Conservation (phyloP, 352 stramenopile species). For the Pythium sukuiense region DNA sequence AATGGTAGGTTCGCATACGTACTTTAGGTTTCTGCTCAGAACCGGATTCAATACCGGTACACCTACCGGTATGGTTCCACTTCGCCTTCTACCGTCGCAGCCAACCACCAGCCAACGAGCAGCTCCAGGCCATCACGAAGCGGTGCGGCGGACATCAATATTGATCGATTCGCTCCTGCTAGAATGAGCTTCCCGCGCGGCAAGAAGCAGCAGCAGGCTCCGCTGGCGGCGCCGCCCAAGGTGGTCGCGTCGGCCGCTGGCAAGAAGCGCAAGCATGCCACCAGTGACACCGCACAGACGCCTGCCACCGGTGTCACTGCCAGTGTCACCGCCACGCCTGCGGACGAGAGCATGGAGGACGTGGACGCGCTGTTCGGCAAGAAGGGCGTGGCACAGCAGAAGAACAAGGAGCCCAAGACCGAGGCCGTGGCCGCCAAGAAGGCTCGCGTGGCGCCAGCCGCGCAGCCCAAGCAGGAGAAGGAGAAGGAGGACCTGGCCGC, state of each 20-base stretch:
- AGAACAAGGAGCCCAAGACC: constrained; percentile 22
- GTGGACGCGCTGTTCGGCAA: constrained; percentile 80
- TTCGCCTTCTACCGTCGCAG: constrained; percentile 2
- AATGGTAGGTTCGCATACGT: neutral
- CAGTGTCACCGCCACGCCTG: neutral
- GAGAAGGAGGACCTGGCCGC: constrained; percentile 27
- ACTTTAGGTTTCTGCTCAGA: neutral
- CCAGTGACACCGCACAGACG: neutral
- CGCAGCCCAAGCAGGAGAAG: constrained; percentile 34
- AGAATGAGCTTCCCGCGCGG: constrained; percentile 67
- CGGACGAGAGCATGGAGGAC: constrained; percentile 25
- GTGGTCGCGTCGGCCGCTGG: constrained; percentile 14
- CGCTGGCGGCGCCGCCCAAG: constrained; percentile 25
- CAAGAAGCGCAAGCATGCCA: constrained; percentile 52
- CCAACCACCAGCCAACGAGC: constrained; percentile 11
- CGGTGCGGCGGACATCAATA: constrained; percentile 7
- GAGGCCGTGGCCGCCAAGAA: constrained; percentile 31
- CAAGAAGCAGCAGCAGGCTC: constrained; percentile 58
- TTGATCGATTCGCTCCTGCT: neutral
- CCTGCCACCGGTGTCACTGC: too few species aligned
- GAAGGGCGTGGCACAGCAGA: constrained; percentile 48
- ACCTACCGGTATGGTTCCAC: neutral
- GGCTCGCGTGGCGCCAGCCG: constrained; percentile 20
- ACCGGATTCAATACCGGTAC: neutral
- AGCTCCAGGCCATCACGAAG: constrained; percentile 7